These are phyloP conservation scores for Thelonectria olida DNA, from an alignment of 2,329 filamentous ascomycete genomes.

Conservation along the genomic window DNA sequence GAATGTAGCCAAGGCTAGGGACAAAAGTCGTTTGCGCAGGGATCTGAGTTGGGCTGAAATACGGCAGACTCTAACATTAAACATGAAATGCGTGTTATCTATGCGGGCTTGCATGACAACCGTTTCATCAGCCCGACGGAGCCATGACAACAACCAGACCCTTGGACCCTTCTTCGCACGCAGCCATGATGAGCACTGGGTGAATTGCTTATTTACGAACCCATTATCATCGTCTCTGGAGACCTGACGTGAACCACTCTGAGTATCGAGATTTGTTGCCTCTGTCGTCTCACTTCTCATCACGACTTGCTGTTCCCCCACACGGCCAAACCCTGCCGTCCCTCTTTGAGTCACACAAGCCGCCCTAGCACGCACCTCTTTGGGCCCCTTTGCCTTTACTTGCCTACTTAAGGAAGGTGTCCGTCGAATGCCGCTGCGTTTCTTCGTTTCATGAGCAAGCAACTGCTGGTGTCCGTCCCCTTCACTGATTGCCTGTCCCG, in stretches of 20 bases:
- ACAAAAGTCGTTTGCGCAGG: no score
- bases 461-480: neutral
- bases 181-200: no score
- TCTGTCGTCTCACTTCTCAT: constrained; percentile 6
- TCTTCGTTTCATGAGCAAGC: constrained; percentile 10
- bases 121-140: constrained; percentile 13
- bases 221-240: neutral
- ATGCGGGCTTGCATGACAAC: constrained; percentile 27
- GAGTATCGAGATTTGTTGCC: neutral
- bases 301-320: neutral
- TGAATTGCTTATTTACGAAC: no score
- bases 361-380: neutral
- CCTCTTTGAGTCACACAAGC: constrained; percentile 16
- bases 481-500: no score
- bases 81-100: constrained; percentile 3
- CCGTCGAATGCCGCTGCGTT: neutral
- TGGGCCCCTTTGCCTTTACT: neutral
- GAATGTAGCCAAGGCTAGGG: no score
- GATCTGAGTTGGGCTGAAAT: no score
- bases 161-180: constrained; percentile 26
- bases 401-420: constrained; percentile 18
- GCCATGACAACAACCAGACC: constrained; percentile 33
- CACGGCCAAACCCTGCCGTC: neutral
- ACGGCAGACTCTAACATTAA: neutral
- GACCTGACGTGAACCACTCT: neutral